Percentiles rank a stretch among this genome's conserved stretches.
phyloP scores from a whole-genome alignment of 345 rosid species.

The Rhizophora apiculata region DNA sequence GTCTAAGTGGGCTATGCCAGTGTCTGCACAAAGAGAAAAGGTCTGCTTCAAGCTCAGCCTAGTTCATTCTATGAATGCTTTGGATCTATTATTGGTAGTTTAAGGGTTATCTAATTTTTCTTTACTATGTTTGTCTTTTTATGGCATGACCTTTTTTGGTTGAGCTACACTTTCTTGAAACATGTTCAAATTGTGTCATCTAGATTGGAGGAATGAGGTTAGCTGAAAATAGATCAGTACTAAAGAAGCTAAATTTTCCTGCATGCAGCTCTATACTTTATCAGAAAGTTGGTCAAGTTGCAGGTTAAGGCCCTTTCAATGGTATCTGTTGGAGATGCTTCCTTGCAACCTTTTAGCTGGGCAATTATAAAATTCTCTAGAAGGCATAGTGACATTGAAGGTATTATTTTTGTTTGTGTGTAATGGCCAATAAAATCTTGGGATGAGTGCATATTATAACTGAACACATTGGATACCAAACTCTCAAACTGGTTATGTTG shows the following conservation, averaged over 20 bases:
- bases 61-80: not conserved
- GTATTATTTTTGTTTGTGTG: not conserved
- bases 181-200: not conserved
- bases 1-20: no score
- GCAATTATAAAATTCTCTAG: not conserved
- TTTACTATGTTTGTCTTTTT: no score
- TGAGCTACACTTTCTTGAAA: not conserved
- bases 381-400: not conserved
- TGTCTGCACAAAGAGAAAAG: not conserved
- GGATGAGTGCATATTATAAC: no score
- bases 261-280: constrained; percentile 17
- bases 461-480: not conserved
- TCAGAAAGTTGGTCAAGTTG: constrained; percentile 12
- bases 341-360: constrained; percentile 6
- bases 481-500: not conserved
- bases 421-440: no score
- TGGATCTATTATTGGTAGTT: no score
- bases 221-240: not conserved
- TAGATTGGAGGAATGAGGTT: not conserved
- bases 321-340: not conserved
- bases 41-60: not conserved
- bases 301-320: constrained; percentile 7
- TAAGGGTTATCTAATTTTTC: no score
- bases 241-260: constrained; percentile 2
- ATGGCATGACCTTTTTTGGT: no score